Base-by-base conservation (phyloP, 805 yeast genomes). In the Cyberlindnera maclurae region DNA sequence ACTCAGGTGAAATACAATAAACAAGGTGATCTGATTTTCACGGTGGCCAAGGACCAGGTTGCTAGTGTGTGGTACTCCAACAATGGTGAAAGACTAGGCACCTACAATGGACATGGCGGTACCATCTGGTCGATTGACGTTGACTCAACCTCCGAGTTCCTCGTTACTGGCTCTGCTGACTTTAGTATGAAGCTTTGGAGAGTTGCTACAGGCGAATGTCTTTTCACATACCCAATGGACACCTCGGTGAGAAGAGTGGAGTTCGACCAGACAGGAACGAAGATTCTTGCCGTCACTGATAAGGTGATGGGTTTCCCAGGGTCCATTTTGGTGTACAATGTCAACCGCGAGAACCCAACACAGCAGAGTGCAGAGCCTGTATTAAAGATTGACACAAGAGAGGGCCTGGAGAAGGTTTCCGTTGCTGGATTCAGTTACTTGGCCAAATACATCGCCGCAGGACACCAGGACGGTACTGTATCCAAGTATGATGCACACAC, bases 1-100 rank as follows among this genome's bases (percentile, higher is more conserved):
- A 89, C 97, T 35, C 97, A 93, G 71, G 89, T 93, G 53, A 90
- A 85, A 61, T 93, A 80, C 70, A 93, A 93, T 75, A 73, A 78
- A 46, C 97, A 94, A 57, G 99, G 99, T 33, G 99, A 93, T 62
- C 65, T 93, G 50, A 73, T 93, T 41, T 82, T 93, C 60, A 80
- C 97, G 10, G 89, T 86, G 30, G 87, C 96, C 47, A 88, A 93
- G 64, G 98, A 93, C 73, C 73, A 75, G 52, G 77, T 79, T 38
- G 95, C 94, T 2, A 81, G 89, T 34, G 81, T 90, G 45, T 94
- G 97, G 97, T 93, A 75, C 64, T 77, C 97, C 24, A 79, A 83
- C 46, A 90, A 89, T 61, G 99, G 99, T 54, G 98, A 93, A 67
- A 78, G 97, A 63, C 65, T 93, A 42, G 99, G 98, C 36, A 93